Evolutionary conservation across 176 grass and related monocot genomes (phyloP).

Genomic region (Oryza meridionalis): DNA sequence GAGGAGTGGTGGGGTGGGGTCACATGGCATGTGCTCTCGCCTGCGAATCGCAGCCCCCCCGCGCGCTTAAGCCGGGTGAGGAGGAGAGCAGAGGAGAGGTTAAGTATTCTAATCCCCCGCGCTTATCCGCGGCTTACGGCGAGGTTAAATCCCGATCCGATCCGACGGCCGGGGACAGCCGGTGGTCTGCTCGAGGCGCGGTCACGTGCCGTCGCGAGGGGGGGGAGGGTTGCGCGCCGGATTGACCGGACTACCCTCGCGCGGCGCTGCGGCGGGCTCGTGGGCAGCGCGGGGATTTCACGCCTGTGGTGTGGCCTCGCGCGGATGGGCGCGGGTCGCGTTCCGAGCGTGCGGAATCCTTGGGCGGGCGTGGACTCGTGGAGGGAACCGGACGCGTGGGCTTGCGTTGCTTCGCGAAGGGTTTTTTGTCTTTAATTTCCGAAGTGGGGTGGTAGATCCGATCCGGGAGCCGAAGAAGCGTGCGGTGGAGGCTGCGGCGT

Average conservation of each 20-base stretch:
- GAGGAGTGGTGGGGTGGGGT: constrained; percentile 63
- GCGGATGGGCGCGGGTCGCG: constrained; percentile 31
- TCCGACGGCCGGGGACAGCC: constrained; percentile 43
- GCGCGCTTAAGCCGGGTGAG: constrained; percentile 15
- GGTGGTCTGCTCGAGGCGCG: constrained; percentile 62
- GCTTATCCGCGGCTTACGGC: constrained; percentile 38
- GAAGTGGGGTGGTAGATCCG: constrained; percentile 44
- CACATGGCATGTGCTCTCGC: constrained; percentile 77
- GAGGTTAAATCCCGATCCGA: constrained; percentile 34
- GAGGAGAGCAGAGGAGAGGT: background rate
- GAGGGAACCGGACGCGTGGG: constrained; percentile 38
- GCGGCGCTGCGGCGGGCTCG: too few relatives aligned
- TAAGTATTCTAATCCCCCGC: constrained; percentile 32
- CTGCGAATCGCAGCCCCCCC: constrained; percentile 39
- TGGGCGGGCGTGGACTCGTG: constrained; percentile 5
- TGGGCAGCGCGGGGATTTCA: background rate
- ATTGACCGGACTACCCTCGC: background rate
- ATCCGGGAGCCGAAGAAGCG: constrained; percentile 47
- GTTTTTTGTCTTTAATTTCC: constrained; percentile 75
- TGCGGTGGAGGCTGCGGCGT: constrained; percentile 39
- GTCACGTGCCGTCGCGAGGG: constrained; percentile 49
- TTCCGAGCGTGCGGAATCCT: constrained; percentile 55
- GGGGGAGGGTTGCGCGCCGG: background rate
- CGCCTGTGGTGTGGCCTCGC: background rate
- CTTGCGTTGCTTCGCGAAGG: constrained; percentile 55